A percentile compares a stretch with the other conserved stretches of the same genome.
Conservation (phyloP, 1,284 basidiomycete genomes). For the Cryptococcus deneoformans region DNA sequence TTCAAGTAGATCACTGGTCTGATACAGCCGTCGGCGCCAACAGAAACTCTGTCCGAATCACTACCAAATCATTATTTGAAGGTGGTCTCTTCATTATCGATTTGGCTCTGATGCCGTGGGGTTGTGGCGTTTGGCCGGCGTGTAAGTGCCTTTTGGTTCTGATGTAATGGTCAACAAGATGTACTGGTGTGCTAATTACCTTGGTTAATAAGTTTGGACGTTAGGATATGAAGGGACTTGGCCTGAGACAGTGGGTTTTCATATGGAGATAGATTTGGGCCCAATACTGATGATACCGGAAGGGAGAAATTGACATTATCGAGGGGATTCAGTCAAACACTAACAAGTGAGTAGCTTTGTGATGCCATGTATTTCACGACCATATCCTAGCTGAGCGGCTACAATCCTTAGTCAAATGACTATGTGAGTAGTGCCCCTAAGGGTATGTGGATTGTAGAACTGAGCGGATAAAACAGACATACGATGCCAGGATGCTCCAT, state of each 20-base stretch:
- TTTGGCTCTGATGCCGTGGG: slow-evolving; percentile 68
- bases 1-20: slow-evolving; percentile 43
- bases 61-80: slow-evolving; percentile 62
- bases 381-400: not conserved
- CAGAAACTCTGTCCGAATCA: slow-evolving; percentile 60
- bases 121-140: slow-evolving; percentile 79
- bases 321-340: slow-evolving; percentile 42
- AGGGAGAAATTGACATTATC: slow-evolving; percentile 47
- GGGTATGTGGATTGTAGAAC: too few relatives aligned
- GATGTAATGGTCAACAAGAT: not conserved
- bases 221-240: slow-evolving; percentile 40
- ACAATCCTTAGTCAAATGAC: slow-evolving; percentile 34
- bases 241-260: slow-evolving; percentile 21
- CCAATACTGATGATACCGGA: too few relatives aligned
- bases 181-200: not conserved
- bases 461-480: slow-evolving; percentile 22
- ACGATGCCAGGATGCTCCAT: slow-evolving; percentile 38
- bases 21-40: slow-evolving; percentile 14
- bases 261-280: too few relatives aligned
- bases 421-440: slow-evolving; percentile 21
- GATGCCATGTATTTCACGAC: not conserved
- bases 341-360: slow-evolving; percentile 31
- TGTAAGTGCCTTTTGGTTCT: slow-evolving; percentile 40
- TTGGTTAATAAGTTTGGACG: slow-evolving; percentile 35
- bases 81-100: slow-evolving; percentile 77